Percentiles rank a stretch among this genome's conserved stretches.
Conservation (phyloP, 2,329 filamentous ascomycete genomes). For the Fusarium keratoplasticum region DNA sequence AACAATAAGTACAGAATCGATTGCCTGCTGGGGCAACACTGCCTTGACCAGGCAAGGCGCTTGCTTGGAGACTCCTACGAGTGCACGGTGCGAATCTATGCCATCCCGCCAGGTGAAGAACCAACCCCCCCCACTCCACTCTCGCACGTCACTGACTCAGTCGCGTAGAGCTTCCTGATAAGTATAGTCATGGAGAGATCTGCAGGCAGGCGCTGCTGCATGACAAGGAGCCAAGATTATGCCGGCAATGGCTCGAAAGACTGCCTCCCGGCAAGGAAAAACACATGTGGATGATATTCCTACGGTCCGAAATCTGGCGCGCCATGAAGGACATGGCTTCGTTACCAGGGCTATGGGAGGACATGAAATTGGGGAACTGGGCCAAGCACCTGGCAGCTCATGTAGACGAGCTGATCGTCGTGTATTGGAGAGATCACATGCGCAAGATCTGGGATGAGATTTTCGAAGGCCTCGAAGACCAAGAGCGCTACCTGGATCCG, state of each 20-base stretch:
- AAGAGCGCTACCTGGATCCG: background rate
- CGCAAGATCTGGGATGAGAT: background rate
- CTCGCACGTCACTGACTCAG: background rate
- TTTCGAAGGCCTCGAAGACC: background rate
- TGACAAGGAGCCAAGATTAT: background rate
- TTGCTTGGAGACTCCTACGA: background rate
- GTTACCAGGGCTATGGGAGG: slow-evolving; percentile 5
- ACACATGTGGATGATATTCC: background rate
- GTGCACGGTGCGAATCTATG: slow-evolving; percentile 5
- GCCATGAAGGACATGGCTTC: background rate
- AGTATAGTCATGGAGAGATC: slow-evolving; percentile 11
- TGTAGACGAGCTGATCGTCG: background rate
- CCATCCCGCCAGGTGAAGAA: slow-evolving; percentile 2
- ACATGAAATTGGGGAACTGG: slow-evolving; percentile 7
- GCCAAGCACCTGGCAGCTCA: slow-evolving; percentile 15
- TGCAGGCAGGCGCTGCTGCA: background rate
- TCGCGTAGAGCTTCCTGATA: background rate
- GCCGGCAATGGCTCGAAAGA: slow-evolving; percentile 2
- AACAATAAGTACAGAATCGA: background rate
- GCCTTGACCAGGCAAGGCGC: background rate
- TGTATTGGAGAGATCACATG: background rate
- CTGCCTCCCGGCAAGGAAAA: slow-evolving; percentile 3
- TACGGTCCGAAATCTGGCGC: background rate
- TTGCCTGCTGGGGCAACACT: slow-evolving; percentile 5
- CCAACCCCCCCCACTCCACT: background rate